Base-by-base conservation (phyloP, 148 eudicot species). In the Rhododendron williamsianum region DNA sequence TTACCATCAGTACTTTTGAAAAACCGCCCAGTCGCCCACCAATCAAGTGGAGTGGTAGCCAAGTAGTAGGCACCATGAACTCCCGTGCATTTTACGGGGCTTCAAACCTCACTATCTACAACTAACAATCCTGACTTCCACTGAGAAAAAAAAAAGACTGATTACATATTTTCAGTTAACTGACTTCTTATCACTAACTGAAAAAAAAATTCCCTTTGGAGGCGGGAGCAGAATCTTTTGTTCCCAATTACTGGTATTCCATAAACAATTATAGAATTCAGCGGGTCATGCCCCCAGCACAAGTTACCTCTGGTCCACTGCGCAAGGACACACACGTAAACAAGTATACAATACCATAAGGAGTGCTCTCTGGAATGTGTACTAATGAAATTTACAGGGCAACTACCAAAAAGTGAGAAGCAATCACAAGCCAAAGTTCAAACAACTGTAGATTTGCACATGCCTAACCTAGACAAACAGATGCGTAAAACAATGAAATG, bases 371-470 rank as follows among this genome's bases (percentile, higher is more conserved):
- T 81, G 72, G 9, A 81, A 56, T 19, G 46, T 33, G 16, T 7
- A 30, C 38, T 52, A 27, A 79, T 78, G n/a, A 78, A 78, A 25
- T 25, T 51, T 77, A 77, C 52, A 41, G 49, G 7, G 80, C 82
- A 80, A 13, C 9, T 35, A 52, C 38, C 12, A 36, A n/a, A 30
- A 30, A 41, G 46, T n/a, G 48, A 54, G 51, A 81, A 58, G 48
- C 71, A 58, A 81, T 48, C 83, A 36, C 72, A 81, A 52, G 82
- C 21, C 54, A 16, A 79, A 79, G 81, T 78, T 12, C 56, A 49
- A 11, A 25, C 36, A 49, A 80, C 60, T 13, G 38, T 6, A 79
- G 9, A 79, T 79, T 7, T 15, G 33, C 23, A 79, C 38, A 27
- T 15, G 38, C 60, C 13, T 48, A 45, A n/a, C 52, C 81, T 45